Base-by-base conservation (phyloP, 305 asterid species). In the Withania somnifera region DNA sequence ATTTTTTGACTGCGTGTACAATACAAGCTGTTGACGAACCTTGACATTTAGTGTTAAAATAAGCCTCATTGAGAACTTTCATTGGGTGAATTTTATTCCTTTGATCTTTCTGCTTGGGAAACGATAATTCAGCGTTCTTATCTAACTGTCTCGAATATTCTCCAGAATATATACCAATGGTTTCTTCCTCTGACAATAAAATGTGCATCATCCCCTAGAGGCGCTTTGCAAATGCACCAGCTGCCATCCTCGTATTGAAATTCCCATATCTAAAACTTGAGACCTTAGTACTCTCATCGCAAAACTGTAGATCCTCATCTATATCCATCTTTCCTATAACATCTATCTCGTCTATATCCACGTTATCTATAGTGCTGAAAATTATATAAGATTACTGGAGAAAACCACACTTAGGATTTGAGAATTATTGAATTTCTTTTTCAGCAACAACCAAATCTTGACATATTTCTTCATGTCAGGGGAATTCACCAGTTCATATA, bases 181-280 rank as follows among this genome's bases (percentile, higher is more conserved):
- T 83, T 38, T 83, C 87, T 26, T 76, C 68, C 24, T 51, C 52
- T 2, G 8, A 5, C 34, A 64, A 87, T 17, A 24, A 89, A 91
- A 81, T 87, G 79, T 2, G 90, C 87, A 81, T 89, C 94, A 3
- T 89, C 89, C 15, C 91, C 94, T 11, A 10, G 67, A 24, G 92
- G 91, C 40, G 54, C 52, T 1, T 81, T 82, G 36, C 81, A 57
- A 5, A 81, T 0, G 87, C 51, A 19, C 66, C 89, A 2, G 68
- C 83, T 5, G 6, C 0, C 89, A 88, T 83, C 82, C 4, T 77
- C 51, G 4, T 77, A 32, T 17, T 19, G 15, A 36, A 67, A 67
- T 9, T 34, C 2, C 50, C 51, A 66, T 64, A 17, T 38, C 15
- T n/a, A n/a, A 34, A 17, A 63, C 22, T 63, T 19, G 11, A 10